Evolutionary conservation across 2,329 filamentous ascomycete genomes (phyloP).

Genomic region (Ilyonectria mors-panacis): DNA sequence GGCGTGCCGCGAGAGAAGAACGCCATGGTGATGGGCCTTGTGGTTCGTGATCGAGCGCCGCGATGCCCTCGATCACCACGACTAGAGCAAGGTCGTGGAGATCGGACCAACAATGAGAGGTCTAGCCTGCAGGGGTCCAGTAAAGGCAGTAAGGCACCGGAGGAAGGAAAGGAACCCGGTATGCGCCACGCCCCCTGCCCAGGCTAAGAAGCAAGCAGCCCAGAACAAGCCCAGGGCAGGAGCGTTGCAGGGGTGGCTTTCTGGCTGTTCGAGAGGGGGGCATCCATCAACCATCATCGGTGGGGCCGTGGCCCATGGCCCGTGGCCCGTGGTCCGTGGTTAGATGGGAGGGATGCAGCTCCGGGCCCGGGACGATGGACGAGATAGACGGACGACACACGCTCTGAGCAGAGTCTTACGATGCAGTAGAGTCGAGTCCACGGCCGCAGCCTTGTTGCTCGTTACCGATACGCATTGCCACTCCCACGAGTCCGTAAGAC

Average conservation of each 20-base stretch:
- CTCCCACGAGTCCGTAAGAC: not conserved
- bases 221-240: not conserved
- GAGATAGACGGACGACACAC: not conserved
- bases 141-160: constrained; percentile 2
- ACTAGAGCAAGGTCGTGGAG: constrained; percentile 36
- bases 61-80: constrained; percentile 43
- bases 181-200: constrained; percentile 23
- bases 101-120: constrained; percentile 47
- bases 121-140: constrained; percentile 38
- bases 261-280: not conserved
- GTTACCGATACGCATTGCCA: no score
- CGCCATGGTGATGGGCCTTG: constrained; percentile 12
- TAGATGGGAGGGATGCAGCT: not conserved
- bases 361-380: not conserved
- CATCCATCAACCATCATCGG: not conserved
- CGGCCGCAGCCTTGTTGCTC: not conserved
- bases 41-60: not conserved
- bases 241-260: constrained; percentile 8
- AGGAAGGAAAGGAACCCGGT: constrained; percentile 6
- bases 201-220: not conserved
- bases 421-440: no score
- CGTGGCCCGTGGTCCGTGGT: not conserved
- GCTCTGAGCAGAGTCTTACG: no score
- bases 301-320: not conserved
- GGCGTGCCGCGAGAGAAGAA: constrained; percentile 1